Base-by-base conservation (phyloP, 2,329 filamentous ascomycete species). In the Exophiala bonariae region DNA sequence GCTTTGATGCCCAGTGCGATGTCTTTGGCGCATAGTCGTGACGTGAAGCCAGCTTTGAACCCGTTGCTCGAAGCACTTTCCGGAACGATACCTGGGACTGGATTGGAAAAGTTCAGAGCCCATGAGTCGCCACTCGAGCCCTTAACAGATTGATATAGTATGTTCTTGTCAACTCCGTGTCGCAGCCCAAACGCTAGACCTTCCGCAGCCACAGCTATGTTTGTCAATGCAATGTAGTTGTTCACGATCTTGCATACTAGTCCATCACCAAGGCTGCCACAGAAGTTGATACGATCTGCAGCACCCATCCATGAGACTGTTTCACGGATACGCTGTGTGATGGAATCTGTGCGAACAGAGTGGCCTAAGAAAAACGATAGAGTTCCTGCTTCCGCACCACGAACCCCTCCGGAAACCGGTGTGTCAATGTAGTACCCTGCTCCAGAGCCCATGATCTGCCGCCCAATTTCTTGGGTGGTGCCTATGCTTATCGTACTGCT, bases 121-220 rank as follows among this genome's bases (percentile, higher is more conserved):
- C 44, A 47, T 10, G 43, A 47, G 20, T 47, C 43, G 19, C 49
- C 49, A 20, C 39, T 47, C 4, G 49, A 51, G n/a, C 20, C 16
- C 14, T 41, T 42, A 40, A 51, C 44, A 9, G 33, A 40, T 11
- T 31, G 39, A 19, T 41, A 47, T 8, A 44, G 40, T 9, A 31
- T 37, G n/a, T 19, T 11, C 31, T 40, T 44, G 32, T 47, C 40
- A 13, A 51, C 23, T 10, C 40, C 38, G 13, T 40, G 23, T n/a
- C 36, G 26, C 13, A 51, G 14, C 19, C 49, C 49, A 23, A 51
- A 36, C 6, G 44, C 44, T 35, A 44, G 41, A 18, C 43, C 49
- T 13, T 51, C 14, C 3, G 44, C 44, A 3, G 39, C 22, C 10
- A 30, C 30, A 13, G 22, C 36, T 16, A 51, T 13, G n/a, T 47